A percentile compares a stretch with the other conserved stretches of the same genome.
Evolutionary conservation across 108 stramenopile genomes (phyloP).

Genomic region (Nitzschia inconspicua): DNA sequence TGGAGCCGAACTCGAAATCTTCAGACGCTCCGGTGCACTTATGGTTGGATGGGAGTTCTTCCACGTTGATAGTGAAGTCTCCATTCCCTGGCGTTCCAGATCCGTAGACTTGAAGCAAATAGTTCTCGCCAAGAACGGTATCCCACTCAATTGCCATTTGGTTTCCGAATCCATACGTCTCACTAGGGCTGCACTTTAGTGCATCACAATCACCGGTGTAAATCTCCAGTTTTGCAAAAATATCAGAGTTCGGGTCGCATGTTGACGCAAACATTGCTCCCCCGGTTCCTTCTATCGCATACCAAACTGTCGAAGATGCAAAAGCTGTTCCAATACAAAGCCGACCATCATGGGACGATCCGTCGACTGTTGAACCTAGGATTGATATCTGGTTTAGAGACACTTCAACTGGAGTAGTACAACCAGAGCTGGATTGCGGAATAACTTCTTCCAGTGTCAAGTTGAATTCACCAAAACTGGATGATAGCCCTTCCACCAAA

Average conservation of each 20-base stretch:
- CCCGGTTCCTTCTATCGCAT: conserved; percentile 12
- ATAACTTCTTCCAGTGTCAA: no score
- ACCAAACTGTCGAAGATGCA: conserved; percentile 13
- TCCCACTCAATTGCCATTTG: conserved; percentile 2
- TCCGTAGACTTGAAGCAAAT: conserved; percentile 13
- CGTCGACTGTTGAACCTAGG: no score
- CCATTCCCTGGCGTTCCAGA: background rate
- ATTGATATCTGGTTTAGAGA: no score
- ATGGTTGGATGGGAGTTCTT: no score
- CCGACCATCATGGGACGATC: no score
- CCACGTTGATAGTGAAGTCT: conserved; percentile 6
- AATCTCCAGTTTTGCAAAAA: conserved; percentile 1
- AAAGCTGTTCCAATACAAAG: no score
- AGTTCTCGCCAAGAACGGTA: conserved; percentile 1
- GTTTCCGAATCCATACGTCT: conserved; percentile 1
- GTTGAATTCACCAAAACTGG: conserved; percentile 2
- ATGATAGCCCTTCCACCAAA: conserved; percentile 13
- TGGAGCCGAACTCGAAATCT: no score
- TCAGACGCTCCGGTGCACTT: no score
- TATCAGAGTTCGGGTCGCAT: conserved; percentile 14
- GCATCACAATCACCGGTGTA: background rate
- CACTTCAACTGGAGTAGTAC: no score
- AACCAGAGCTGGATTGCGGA: no score
- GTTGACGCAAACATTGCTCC: conserved; percentile 11
- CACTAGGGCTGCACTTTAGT: background rate